phyloP scores from a whole-genome alignment of 495 filamentous ascomycete genomes.

The Chaetomium tenue region DNA sequence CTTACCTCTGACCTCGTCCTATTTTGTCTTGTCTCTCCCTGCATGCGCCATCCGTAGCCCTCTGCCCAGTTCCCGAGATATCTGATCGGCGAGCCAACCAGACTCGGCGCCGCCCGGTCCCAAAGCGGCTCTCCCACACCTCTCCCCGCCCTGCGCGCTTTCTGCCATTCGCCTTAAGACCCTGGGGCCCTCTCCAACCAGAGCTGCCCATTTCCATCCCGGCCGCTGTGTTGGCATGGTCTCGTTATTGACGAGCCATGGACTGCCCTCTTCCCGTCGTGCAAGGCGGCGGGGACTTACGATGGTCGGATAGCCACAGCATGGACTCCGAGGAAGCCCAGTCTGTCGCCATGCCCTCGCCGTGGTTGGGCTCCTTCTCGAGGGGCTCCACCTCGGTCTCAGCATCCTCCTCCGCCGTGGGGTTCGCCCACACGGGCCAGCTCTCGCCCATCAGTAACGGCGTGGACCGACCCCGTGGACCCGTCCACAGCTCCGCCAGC shows the following conservation, averaged over 20 bases:
- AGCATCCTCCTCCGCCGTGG: conserved; percentile 26
- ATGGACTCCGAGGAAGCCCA: conserved; percentile 45
- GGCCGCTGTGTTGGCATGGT: conserved; percentile 37
- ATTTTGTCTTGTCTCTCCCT: neutral
- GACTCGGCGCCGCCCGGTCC: conserved; percentile 21
- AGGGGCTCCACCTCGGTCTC: conserved; percentile 25
- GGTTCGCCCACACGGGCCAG: conserved; percentile 43
- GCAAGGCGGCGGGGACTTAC: conserved; percentile 42
- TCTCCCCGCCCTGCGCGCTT: conserved; percentile 13
- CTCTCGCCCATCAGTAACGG: conserved; percentile 53
- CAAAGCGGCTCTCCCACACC: conserved; percentile 13
- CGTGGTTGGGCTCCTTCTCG: conserved; percentile 41
- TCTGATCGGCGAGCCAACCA: conserved; percentile 29
- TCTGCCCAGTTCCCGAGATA: conserved; percentile 23
- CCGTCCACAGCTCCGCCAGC: conserved; percentile 25
- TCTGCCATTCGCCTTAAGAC: conserved; percentile 25
- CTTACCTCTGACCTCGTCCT: neutral
- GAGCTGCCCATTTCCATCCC: conserved; percentile 14
- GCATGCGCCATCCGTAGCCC: conserved; percentile 11
- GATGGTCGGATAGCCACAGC: conserved; percentile 47
- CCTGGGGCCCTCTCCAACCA: conserved; percentile 17
- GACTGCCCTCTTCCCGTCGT: conserved; percentile 42
- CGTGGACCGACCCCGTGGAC: conserved; percentile 39
- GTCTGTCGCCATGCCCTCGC: conserved; percentile 38
- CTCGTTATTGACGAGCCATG: conserved; percentile 47